Evolutionary conservation across 2,329 filamentous ascomycete genomes (phyloP).

Genomic region (Sclerotinia borealis): DNA sequence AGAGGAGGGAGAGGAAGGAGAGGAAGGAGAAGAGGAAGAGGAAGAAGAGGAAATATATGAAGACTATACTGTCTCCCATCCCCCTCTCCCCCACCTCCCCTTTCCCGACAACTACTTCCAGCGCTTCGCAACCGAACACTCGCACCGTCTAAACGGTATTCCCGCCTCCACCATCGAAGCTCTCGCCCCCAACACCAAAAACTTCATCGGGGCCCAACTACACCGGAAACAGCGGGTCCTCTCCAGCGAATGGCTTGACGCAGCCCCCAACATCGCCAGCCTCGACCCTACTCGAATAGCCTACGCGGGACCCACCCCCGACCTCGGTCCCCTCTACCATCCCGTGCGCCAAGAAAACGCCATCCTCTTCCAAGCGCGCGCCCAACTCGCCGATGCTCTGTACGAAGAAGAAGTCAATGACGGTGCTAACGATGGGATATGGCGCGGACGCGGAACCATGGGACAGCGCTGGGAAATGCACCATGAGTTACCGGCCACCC

Average conservation of each 20-base stretch:
- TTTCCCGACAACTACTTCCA: neutral
- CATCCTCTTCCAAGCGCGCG: neutral
- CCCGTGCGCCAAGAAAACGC: no score
- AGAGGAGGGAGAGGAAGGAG: rapidly evolving
- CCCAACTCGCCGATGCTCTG: neutral
- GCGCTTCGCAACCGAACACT: neutral
- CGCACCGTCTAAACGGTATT: neutral
- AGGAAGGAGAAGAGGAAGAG: neutral
- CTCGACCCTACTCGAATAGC: rapidly evolving
- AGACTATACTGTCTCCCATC: neutral
- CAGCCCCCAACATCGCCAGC: neutral
- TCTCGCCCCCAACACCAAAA: neutral
- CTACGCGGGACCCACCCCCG: neutral
- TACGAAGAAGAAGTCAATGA: neutral
- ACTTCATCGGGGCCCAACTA: neutral
- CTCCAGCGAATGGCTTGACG: neutral
- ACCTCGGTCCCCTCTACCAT: no score
- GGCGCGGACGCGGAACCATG: no score
- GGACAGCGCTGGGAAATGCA: no score
- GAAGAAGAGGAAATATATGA: no score
- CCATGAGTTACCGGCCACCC: neutral
- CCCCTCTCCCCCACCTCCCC: neutral
- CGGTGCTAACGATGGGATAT: neutral
- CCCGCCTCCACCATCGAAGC: neutral
- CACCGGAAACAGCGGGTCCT: no score